Base-by-base conservation (phyloP, 2,329 filamentous ascomycete genomes). In the Diplodia mutila region DNA sequence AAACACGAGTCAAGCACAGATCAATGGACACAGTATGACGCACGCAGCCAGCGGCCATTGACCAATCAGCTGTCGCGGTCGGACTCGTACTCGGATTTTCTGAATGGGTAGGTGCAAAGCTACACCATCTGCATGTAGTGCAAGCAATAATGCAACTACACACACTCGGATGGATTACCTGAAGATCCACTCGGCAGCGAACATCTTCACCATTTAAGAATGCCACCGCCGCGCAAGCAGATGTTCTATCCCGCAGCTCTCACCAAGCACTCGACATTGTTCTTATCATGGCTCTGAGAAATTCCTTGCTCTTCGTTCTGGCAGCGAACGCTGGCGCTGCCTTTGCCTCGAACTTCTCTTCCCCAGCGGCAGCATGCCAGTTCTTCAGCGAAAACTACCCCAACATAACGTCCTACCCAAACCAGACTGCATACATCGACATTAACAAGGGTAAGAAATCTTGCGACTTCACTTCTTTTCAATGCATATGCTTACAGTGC, bases 361-460 rank as follows among this genome's bases (percentile, higher is more conserved):
- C 55, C 7, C 55, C 55, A 11, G 23, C 37, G 12, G 55, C 39
- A 14, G 55, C 34, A 21, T 61, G 55, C 39, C 23, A 32, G 9
- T 61, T 61, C 25, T 23, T 61, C 37, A 32, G 55, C 23, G 9
- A 46, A 12, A 59, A 12, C n/a, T 48, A 61, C 29, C 55, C 55
- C 55, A 61, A 61, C 18, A 61, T 61, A 3, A 61, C 55, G 14
- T 61, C 14, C 16, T 61, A 32, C 21, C 55, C 55, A 3, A 61
- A 61, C 39, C 55, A 61, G 8, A 61, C 55, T 1, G 4, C 39
- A 11, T 61, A 61, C 16, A 32, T 32, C 39, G 34, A 61, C 5
- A 18, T 32, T 5, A 48, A 61, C n/a, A 21, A 29, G 29, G 55
- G 37, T 61, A 29, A 37, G 27, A 9, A 55, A 29, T 12, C 52